These are phyloP conservation scores for Spirogloea muscicola DNA, from an alignment of 139 green algal genomes.

Conservation along the genomic window DNA sequence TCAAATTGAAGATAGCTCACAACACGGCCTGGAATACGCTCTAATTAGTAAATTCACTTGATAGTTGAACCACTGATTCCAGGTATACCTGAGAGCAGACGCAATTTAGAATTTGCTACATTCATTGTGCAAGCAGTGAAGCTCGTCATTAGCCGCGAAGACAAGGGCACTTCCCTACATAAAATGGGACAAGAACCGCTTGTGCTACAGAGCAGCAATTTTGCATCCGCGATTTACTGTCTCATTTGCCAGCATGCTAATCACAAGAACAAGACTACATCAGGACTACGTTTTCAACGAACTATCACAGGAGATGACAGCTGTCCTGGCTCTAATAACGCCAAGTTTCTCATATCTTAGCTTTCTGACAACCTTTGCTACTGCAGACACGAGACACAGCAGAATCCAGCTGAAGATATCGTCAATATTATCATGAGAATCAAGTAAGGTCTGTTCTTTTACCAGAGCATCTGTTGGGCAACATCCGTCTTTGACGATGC, in stretches of 20 bases:
- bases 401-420: not conserved
- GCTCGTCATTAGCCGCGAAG: not conserved
- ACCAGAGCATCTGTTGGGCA: constrained; percentile 24
- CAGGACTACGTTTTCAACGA: not conserved
- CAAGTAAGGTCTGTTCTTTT: too few relatives aligned
- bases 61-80: not conserved
- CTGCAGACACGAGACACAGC: not conserved
- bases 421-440: too few relatives aligned
- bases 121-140: too few relatives aligned
- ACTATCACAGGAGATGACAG: not conserved
- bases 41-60: not conserved
- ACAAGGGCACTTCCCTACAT: too few relatives aligned
- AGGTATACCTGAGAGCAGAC: too few relatives aligned
- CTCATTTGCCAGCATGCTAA: too few relatives aligned
- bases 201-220: too few relatives aligned
- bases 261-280: not conserved
- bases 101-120: too few relatives aligned
- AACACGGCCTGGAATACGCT: not conserved
- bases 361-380: not conserved
- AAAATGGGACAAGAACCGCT: too few relatives aligned
- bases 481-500: constrained; percentile 6
- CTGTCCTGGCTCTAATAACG: not conserved
- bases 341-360: too few relatives aligned
- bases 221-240: too few relatives aligned
- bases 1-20: not conserved